A percentile compares a stretch with the other conserved stretches of the same genome.
Conservation (phyloP, 176 grass and related monocot genomes). For the Areca catechu region DNA sequence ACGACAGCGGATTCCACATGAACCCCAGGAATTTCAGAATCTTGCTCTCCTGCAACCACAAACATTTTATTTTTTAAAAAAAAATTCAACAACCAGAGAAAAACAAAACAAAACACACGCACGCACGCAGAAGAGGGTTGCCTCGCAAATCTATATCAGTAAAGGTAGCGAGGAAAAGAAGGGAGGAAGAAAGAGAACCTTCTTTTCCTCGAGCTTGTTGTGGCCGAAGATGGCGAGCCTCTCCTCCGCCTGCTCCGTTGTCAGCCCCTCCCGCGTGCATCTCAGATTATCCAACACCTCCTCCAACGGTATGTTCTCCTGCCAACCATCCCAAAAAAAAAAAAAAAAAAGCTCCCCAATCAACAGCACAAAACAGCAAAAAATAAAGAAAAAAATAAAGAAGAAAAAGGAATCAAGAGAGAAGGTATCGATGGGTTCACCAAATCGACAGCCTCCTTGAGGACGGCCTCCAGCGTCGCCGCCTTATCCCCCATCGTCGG, state of each 20-base stretch:
- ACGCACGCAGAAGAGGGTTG: no score
- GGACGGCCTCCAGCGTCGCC: slow-evolving; percentile 52
- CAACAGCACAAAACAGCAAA: slow-evolving; percentile 1
- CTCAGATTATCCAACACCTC: slow-evolving; percentile 77
- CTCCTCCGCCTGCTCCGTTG: slow-evolving; percentile 51
- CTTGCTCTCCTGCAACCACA: slow-evolving; percentile 63
- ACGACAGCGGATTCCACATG: slow-evolving; percentile 88
- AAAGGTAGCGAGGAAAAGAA: not conserved
- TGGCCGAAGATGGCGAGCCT: slow-evolving; percentile 62
- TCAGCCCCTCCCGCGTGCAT: slow-evolving; percentile 65
- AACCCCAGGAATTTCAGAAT: slow-evolving; percentile 79
- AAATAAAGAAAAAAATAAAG: not conserved
- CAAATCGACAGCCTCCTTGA: slow-evolving; percentile 85
- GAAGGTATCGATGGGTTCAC: slow-evolving; percentile 19
- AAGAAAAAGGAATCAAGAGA: not conserved
- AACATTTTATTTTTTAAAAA: not conserved
- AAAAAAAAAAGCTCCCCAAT: not conserved
- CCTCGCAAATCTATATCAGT: no score
- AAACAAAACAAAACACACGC: not conserved
- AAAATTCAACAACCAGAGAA: not conserved
- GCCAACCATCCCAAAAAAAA: not conserved
- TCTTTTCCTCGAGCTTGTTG: slow-evolving; percentile 91
- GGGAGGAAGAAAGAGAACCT: slow-evolving; percentile 21
- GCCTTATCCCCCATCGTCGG: slow-evolving; percentile 48
- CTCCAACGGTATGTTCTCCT: slow-evolving; percentile 88